Evolutionary conservation across 257 asterid genomes (phyloP).

Genomic region (Hygrophila difformis): DNA sequence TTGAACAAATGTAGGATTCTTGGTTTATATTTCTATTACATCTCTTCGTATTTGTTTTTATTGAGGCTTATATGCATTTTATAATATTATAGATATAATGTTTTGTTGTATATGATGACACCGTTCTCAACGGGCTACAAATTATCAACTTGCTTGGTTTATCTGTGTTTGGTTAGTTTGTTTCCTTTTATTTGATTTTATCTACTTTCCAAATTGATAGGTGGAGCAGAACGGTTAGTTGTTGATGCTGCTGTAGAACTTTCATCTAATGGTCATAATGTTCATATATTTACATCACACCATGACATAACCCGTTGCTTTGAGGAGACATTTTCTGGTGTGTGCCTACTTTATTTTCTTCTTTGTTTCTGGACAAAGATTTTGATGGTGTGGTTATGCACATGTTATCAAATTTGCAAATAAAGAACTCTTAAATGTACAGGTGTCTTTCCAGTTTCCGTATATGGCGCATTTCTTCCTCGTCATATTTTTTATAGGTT

Average conservation of each 20-base stretch:
- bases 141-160: not conserved
- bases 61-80: no score
- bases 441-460: slow-evolving; percentile 77
- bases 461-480: slow-evolving; percentile 78
- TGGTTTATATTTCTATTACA: no score
- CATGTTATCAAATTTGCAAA: not conserved
- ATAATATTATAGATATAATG: no score
- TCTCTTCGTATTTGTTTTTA: no score
- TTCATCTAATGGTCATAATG: slow-evolving; percentile 66
- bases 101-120: no score
- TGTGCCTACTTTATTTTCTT: slow-evolving; percentile 9
- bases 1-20: no score
- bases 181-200: no score
- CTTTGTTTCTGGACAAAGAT: not conserved
- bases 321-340: slow-evolving; percentile 90
- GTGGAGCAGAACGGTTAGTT: slow-evolving; percentile 96
- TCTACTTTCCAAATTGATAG: slow-evolving; percentile 26
- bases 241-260: slow-evolving; percentile 95
- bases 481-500: slow-evolving; percentile 69
- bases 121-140: no score
- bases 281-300: slow-evolving; percentile 87
- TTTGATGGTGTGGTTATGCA: not conserved
- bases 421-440: slow-evolving; percentile 11
- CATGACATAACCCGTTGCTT: slow-evolving; percentile 82
- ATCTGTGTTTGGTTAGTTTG: no score